Evolutionary conservation across 345 rosid genomes (phyloP), one percentile per base, ranked within the genome.

Genomic region (Citrus hindsii): DNA sequence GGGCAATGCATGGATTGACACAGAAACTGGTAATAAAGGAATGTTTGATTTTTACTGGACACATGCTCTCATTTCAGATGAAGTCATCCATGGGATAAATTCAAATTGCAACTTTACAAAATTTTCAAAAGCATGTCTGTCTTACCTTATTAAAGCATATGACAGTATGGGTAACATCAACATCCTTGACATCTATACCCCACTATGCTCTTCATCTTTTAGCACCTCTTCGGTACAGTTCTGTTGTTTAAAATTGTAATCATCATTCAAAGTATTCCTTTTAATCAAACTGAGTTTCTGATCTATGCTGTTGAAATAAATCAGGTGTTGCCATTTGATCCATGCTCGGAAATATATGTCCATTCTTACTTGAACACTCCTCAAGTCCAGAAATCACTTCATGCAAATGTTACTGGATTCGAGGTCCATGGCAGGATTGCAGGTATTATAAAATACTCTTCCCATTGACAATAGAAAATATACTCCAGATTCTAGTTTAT

Each of bases 391-490:
- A 70, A 70, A 48, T 46, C 73, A 37, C 69, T 81, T 66, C 83
- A 76, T 76, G 74, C 77, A 14, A 76, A 71, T 40, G 74, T 79
- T 24, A 74, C 75, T 12, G 75, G 53, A 67, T 74, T 79, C 71
- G 27, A 27, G 76, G 76, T 33, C 75, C 56, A 33, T 79, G 82
- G 82, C 30, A 74, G 71, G 19, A 46, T 65, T 79, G 75, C 71
- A 79, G 72, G 75, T 71, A 71, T 16, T 71, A 19, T 30, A 53
- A 3, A 46, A 46, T 46, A 46, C 0, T 46, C 51, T 46, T 42
- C 51, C 51, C 16, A 42, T 12, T 42, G 0, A 42, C 12, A 42
- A 38, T 1, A 9, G 30, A 22, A 21, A 35, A 69, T 1, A 16
- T 1, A 69, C 3, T 25, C 3, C 25, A 42, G n/a, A 5, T 25